These are phyloP conservation scores for Talaromyces nanjingensis DNA, from an alignment of 495 filamentous ascomycete genomes.

Conservation along the genomic window DNA sequence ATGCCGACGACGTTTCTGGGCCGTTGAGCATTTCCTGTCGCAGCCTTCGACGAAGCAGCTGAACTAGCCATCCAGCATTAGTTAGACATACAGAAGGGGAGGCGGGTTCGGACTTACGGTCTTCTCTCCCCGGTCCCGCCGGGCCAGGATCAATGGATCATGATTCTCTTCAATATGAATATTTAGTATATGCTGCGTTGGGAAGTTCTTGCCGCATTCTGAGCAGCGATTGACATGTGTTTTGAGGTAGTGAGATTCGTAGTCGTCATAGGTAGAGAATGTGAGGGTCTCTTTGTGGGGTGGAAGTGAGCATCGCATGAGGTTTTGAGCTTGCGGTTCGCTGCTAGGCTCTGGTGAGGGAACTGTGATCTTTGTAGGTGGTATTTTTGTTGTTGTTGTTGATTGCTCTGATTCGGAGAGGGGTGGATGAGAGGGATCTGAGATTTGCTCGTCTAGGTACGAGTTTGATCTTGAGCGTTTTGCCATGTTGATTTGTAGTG, in stretches of 20 bases:
- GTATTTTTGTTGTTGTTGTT: not conserved
- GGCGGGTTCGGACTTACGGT: conserved; percentile 53
- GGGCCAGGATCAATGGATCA: conserved; percentile 68
- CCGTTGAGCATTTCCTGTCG: conserved; percentile 75
- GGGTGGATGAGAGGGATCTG: not conserved
- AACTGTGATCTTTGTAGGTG: conserved; percentile 6
- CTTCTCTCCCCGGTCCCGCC: conserved; percentile 72
- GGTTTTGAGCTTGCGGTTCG: conserved; percentile 1
- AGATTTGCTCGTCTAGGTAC: not conserved
- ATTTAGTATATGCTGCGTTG: conserved; percentile 60
- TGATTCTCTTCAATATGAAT: conserved; percentile 92
- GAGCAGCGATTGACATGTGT: conserved; percentile 77
- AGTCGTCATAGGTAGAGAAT: conserved; percentile 73
- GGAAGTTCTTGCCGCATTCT: conserved; percentile 75
- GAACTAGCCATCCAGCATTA: conserved; percentile 46
- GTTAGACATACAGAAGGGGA: not conserved
- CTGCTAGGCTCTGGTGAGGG: not conserved
- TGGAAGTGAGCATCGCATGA: conserved; percentile 74
- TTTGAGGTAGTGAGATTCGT: conserved; percentile 79
- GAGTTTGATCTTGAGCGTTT: conserved; percentile 55
- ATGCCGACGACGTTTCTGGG: conserved; percentile 78
- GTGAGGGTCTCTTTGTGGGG: conserved; percentile 61
- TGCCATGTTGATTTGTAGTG: conserved; percentile 31
- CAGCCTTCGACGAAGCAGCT: conserved; percentile 85
- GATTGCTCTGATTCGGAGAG: not conserved